Evolutionary conservation across 208 protist genomes (phyloP).

Genomic region (Lotmaria passim): DNA sequence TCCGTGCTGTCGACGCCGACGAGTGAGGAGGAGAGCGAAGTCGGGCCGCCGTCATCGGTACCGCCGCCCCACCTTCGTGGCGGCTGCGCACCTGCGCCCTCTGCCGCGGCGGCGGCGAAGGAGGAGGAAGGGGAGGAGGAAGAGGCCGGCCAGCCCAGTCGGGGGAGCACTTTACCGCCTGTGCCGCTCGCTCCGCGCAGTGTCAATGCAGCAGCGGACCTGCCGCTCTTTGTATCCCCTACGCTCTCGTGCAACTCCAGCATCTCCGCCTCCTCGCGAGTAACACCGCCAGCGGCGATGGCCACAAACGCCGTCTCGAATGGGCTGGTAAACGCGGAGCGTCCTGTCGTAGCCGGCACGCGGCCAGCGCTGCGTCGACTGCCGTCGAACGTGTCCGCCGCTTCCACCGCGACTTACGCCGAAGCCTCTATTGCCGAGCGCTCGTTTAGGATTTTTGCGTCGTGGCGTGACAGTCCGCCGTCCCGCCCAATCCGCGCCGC

Average conservation of each 20-base stretch:
- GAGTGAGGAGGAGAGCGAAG: slow-evolving; percentile 6
- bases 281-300: neutral
- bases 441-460: slow-evolving; percentile 19
- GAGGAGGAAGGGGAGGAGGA: neutral
- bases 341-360: neutral
- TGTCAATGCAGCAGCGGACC: neutral
- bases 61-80: neutral
- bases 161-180: neutral
- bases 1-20: slow-evolving; percentile 6
- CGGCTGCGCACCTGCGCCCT: neutral
- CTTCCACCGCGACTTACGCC: slow-evolving; percentile 6
- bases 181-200: neutral
- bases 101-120: neutral
- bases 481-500: slow-evolving; percentile 13
- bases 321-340: neutral
- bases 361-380: neutral
- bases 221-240: neutral
- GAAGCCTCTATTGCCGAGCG: slow-evolving; percentile 8
- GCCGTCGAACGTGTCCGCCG: slow-evolving; percentile 18
- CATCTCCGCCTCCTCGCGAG: neutral
- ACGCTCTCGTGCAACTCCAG: slow-evolving; percentile 2
- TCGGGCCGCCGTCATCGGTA: neutral
- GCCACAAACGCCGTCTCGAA: neutral
- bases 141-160: neutral
- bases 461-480: slow-evolving; percentile 21